phyloP scores from a whole-genome alignment of 192 early-diverging fungal genomes.

The Rhizophlyctis rosea region DNA sequence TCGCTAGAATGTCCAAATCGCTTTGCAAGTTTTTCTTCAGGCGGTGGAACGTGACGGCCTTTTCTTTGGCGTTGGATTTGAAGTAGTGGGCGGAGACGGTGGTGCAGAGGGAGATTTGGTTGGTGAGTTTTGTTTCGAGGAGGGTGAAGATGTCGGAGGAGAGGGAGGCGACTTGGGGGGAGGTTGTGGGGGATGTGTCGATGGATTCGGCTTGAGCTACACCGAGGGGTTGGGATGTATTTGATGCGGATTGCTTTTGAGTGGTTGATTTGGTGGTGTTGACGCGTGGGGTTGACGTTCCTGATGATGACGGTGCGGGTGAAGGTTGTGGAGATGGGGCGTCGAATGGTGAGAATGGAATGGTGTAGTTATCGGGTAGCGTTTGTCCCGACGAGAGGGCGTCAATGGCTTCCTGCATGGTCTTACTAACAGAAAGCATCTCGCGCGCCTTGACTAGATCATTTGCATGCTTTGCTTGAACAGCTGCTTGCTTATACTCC shows the following conservation, averaged over 20 bases:
- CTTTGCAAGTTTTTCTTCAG: conserved; percentile 55
- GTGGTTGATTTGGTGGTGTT: conserved; percentile 6
- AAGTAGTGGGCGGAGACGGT: conserved; percentile 37
- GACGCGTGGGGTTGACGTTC: conserved; percentile 27
- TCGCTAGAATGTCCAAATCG: conserved; percentile 52
- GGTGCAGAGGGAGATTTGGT: conserved; percentile 54
- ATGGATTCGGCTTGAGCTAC: conserved; percentile 8
- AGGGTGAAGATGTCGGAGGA: conserved; percentile 46
- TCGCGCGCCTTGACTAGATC: conserved; percentile 47
- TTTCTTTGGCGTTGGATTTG: conserved; percentile 46
- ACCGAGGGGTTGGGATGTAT: conserved; percentile 4
- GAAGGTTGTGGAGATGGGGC: background rate
- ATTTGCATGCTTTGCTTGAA: conserved; percentile 50
- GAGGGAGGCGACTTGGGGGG: conserved; percentile 7
- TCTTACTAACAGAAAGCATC: conserved; percentile 45
- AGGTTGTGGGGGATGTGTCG: background rate
- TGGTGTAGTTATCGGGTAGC: conserved; percentile 13
- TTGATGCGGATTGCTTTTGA: background rate
- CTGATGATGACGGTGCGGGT: background rate
- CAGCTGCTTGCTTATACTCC: conserved; percentile 61
- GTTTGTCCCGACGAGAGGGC: conserved; percentile 27
- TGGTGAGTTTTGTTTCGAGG: conserved; percentile 45
- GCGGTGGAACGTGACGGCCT: conserved; percentile 53
- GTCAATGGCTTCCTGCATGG: conserved; percentile 41
- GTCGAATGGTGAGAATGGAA: conserved; percentile 14